Evolutionary conservation across 345 rosid species (phyloP), one percentile per base, ranked within the genome.

Genomic region (Eutrema japonicum): DNA sequence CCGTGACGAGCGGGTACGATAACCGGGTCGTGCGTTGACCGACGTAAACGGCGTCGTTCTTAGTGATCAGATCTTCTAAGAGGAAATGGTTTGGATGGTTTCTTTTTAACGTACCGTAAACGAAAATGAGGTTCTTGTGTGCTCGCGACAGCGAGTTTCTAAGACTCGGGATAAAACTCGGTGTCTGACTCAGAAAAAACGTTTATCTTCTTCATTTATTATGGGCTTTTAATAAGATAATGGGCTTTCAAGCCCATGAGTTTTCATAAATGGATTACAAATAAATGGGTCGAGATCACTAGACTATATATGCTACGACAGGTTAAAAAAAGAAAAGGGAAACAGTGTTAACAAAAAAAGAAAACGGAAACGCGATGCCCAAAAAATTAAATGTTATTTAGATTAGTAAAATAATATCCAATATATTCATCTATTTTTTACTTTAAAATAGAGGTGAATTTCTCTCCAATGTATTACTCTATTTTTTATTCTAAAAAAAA

Each of bases 51-150:
- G 96, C 93, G 53, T 84, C 86, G 71, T 78, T 66, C 12, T 33
- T 12, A 27, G 29, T 10, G 64, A 86, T 82, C n/a, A 86, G 80
- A 10, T 82, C 81, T 66, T 81, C 60, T 65, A 84, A 58, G 9
- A 85, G 78, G 58, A 59, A 27, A 81, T 85, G 80, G 70, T 86
- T 89, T 33, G 80, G 77, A 32, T 83, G 79, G 66, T 83, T 86
- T 68, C 40, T 78, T 62, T 88, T 89, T 5, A 92, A 78, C 3
- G 97, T 92, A 3, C 96, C 97, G 76, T 89, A 89, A 4, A 84
- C 76, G 75, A 89, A 88, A 73, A 88, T 76, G 9, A 83, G 79
- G 33, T 43, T 77, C 56, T 59, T 51, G 35, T 36, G 63, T 36
- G 63, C 60, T 55, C 22, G 70, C 38, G 38, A 37, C 9, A 47